phyloP scores from a whole-genome alignment of 2,329 filamentous ascomycete species.

The Xylaria sp. region DNA sequence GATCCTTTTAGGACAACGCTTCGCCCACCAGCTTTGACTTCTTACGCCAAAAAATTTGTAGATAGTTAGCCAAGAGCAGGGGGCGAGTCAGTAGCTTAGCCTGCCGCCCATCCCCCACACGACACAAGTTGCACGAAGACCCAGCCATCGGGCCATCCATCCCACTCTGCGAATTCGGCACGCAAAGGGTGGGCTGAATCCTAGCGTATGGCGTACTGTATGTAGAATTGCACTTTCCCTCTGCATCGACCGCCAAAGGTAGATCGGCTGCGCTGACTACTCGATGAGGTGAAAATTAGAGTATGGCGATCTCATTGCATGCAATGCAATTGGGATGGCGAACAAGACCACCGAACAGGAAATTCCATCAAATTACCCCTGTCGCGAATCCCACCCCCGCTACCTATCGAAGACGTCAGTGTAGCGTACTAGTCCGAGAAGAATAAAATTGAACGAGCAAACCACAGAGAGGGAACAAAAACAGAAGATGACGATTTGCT shows the following conservation, averaged over 20 bases:
- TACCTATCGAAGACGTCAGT: not conserved
- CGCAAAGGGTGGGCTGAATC: slow-evolving; percentile 9
- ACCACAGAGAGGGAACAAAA: not conserved
- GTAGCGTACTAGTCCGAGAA: not conserved
- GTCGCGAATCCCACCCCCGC: not conserved
- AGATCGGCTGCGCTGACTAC: slow-evolving; percentile 19
- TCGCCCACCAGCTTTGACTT: not conserved
- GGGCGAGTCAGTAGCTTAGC: slow-evolving; percentile 18
- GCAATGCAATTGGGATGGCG: no score
- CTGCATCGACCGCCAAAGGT: not conserved
- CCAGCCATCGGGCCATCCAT: slow-evolving; percentile 15
- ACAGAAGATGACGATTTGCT: not conserved
- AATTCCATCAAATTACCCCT: not conserved
- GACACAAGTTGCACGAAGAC: slow-evolving; percentile 10
- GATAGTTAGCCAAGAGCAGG: slow-evolving; percentile 14
- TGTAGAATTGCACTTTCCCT: not conserved
- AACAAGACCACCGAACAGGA: no score
- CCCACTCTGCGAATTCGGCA: slow-evolving; percentile 22
- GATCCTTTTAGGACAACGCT: not conserved
- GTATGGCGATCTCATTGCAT: not conserved
- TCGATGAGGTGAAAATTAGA: slow-evolving; percentile 9
- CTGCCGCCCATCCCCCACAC: slow-evolving; percentile 6
- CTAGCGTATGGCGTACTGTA: not conserved
- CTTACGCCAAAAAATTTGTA: slow-evolving; percentile 2
- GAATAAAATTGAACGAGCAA: not conserved